Base-by-base conservation (phyloP, 352 stramenopile genomes). In the Phytophthora chlamydospora region DNA sequence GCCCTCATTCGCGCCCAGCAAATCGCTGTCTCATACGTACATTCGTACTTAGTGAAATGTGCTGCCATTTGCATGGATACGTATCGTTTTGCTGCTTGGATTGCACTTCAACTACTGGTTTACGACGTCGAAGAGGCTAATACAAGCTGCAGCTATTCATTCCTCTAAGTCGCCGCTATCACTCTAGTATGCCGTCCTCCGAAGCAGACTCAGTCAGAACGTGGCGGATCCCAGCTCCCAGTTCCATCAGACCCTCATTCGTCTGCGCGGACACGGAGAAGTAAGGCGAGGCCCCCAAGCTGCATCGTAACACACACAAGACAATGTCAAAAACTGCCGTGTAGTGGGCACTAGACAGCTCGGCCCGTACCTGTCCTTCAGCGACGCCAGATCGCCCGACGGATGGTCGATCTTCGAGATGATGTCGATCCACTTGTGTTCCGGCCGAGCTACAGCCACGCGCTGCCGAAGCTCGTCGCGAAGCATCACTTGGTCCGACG, bases 371-470 rank as follows among this genome's bases (percentile, higher is more conserved):
- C 75, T 61, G 2, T 58, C 32, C 53, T 76, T 59, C 21, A 93
- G 67, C 43, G 58, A 58, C 10, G 46, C 39, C 13, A 77, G 56
- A 43, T 81, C 83, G 6, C 71, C 62, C 29, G 76, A 73, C 11
- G 72, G 74, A 49, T 92, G 69, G 59, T 95, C 87, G 42, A 88
- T 82, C 50, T 95, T 94, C 55, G 87, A 95, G 32, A 95, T 79
- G 66, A 95, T 90, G 69, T 95, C 87, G 46, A 95, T 70, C 87
- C 87, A 95, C 60, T 78, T 74, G 64, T 80, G 75, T 35, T 83
- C 55, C 13, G 72, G 67, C 7, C 81, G 73, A 27, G 54, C 62
- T 19, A 58, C 53, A 13, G 66, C 39, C 10, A 93, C 68, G 40
- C 85, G 79, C 0, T 67, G 58, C 21, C 72, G 74, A 41, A 95